A percentile compares a stretch with the other conserved stretches of the same genome.
These are phyloP conservation scores for Xylariales sp. DNA, from an alignment of 2,329 filamentous ascomycete genomes.

Conservation along the genomic window DNA sequence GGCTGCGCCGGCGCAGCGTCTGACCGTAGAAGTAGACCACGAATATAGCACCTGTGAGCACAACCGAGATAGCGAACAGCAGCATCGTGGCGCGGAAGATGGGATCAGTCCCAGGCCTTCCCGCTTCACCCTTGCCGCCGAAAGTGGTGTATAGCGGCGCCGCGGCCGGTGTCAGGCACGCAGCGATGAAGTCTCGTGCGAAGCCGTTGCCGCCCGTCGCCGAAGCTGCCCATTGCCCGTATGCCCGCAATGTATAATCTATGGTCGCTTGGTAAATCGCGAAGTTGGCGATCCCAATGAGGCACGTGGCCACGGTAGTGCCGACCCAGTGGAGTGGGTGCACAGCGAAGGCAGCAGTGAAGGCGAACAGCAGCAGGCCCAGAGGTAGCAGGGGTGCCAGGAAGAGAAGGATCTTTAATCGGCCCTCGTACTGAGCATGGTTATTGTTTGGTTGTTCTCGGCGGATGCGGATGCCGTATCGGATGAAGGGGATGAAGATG, in stretches of 20 bases:
- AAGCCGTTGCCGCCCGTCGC: slow-evolving; percentile 75
- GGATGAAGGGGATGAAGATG: slow-evolving; percentile 54
- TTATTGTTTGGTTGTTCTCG: slow-evolving; percentile 46
- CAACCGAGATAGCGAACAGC: slow-evolving; percentile 55
- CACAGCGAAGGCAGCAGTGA: slow-evolving; percentile 52
- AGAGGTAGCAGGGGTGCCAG: slow-evolving; percentile 58
- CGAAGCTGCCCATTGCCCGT: slow-evolving; percentile 68
- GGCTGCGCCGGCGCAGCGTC: slow-evolving; percentile 52
- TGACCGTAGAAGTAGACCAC: slow-evolving; percentile 64
- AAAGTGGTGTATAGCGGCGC: slow-evolving; percentile 47
- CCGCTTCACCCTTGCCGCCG: slow-evolving; percentile 47
- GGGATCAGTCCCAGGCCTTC: too few species aligned
- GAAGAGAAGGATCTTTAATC: slow-evolving; percentile 62
- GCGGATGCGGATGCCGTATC: slow-evolving; percentile 47
- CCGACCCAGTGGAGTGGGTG: slow-evolving; percentile 64
- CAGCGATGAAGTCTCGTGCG: slow-evolving; percentile 68
- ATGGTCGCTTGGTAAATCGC: slow-evolving; percentile 73
- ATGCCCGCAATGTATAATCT: slow-evolving; percentile 73
- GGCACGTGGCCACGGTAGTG: slow-evolving; percentile 58
- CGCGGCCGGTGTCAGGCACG: slow-evolving; percentile 65
- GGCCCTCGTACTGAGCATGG: slow-evolving; percentile 63
- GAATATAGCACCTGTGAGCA: slow-evolving; percentile 61
- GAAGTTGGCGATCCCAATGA: slow-evolving; percentile 72
- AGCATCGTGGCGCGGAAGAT: slow-evolving; percentile 53
- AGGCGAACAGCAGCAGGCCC: slow-evolving; percentile 67